Percentiles rank a stretch among this genome's conserved stretches.
Evolutionary conservation across 805 yeast species (phyloP).

Genomic region (Hanseniaspora pseudoguilliermondii): DNA sequence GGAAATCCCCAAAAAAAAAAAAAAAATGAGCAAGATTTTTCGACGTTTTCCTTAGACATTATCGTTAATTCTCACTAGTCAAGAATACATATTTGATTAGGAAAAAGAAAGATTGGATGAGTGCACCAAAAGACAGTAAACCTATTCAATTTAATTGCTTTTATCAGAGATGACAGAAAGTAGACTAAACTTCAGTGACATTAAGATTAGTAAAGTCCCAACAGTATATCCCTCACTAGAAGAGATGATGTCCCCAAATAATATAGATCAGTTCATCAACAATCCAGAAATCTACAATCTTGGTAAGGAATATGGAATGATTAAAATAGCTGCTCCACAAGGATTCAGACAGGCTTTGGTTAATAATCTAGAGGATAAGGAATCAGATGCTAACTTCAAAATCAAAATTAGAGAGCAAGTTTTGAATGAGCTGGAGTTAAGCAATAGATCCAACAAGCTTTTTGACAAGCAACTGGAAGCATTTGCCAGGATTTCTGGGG

Average conservation of each 20-base stretch:
- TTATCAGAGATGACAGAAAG: neutral
- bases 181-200: neutral
- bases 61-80: neutral
- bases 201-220: slow-evolving; percentile 32
- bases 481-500: slow-evolving; percentile 34
- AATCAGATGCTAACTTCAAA: slow-evolving; percentile 40
- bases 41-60: neutral
- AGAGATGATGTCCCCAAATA: slow-evolving; percentile 53
- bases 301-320: slow-evolving; percentile 58
- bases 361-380: slow-evolving; percentile 13
- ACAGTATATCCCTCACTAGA: slow-evolving; percentile 40
- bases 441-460: slow-evolving; percentile 49
- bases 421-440: slow-evolving; percentile 48
- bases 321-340: slow-evolving; percentile 56
- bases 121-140: neutral
- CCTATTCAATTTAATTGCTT: neutral
- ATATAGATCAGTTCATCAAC: slow-evolving; percentile 36
- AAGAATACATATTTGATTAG: neutral
- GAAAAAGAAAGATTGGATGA: neutral
- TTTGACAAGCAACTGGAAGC: slow-evolving; percentile 51
- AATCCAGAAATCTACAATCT: slow-evolving; percentile 30
- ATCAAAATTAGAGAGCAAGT: slow-evolving; percentile 62
- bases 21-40: neutral
- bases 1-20: neutral
- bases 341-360: slow-evolving; percentile 22